Base-by-base conservation (phyloP, 1,284 basidiomycete genomes). In the Melampsora americana region DNA sequence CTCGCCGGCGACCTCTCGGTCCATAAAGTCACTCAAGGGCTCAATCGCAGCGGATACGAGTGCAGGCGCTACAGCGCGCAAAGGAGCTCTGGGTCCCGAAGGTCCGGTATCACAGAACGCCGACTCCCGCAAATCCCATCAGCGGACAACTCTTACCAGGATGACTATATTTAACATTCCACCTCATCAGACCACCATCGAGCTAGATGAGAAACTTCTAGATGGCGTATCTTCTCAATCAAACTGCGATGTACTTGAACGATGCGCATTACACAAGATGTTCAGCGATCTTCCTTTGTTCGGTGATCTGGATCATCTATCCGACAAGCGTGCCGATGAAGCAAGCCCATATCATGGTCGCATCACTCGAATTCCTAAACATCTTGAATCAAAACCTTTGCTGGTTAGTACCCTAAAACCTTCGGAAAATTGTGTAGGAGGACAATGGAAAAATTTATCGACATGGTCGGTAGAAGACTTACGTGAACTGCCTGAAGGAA, bases 341-440 rank as follows among this genome's bases (percentile, higher is more conserved):
- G 48, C 64, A 23, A 74, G 71, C 28, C 64, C 71, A 32, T 50
- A 66, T 66, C 64, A 66, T 56, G 71, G 64, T 66, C 71, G 71
- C 1, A 74, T 74, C 64, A 65, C 64, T 28, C 71, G 64, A 6
- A 23, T 74, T 18, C 62, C 71, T 32, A 62, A 62, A 66, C 64
- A 66, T 53, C 64, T 66, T 6, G 64, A 74, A 44, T 30, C 50
- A 48, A 74, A 74, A 48, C 71, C 71, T 42, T 56, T 66, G 48
- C 71, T 74, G n/a, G 71, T 74, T 42, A 74, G 71, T 66, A 74
- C 64, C 53, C 30, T 74, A 6, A 60, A 66, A 39, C 71, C 71
- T 11, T 53, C 64, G 5, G 44, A 44, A 30, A 74, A 66, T 42
- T 74, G 71, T 53, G 30, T 72, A 64, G 69, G 69, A 26, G 65